Conservation (phyloP, 2,329 filamentous ascomycete species). For the Cercospora berteroae region DNA sequence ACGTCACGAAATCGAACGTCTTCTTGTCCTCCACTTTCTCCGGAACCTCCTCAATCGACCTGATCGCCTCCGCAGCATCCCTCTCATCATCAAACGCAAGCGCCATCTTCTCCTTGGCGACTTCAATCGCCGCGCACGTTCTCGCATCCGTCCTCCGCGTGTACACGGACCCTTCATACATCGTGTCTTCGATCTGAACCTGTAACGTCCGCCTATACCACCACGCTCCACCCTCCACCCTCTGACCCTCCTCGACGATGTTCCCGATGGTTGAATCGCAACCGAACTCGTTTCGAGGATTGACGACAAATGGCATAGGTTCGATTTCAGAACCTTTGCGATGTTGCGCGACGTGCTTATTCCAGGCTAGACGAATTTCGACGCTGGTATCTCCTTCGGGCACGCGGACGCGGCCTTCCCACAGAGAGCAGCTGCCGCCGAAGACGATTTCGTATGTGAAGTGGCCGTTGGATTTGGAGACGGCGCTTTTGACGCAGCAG, state of each 20-base stretch:
- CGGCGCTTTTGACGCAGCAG: not conserved
- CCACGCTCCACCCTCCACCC: not conserved
- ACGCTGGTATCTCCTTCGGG: not conserved
- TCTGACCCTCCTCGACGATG: not conserved
- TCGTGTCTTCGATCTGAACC: not conserved
- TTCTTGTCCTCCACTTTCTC: not conserved
- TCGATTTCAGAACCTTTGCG: not conserved
- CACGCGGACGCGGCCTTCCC: conserved; percentile 33
- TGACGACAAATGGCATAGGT: not conserved
- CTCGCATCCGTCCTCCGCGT: not conserved
- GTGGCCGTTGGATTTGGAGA: not conserved
- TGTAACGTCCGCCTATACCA: conserved; percentile 1
- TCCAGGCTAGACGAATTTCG: conserved; percentile 5
- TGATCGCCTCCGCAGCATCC: not conserved
- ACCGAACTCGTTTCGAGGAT: not conserved
- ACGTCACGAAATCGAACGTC: conserved; percentile 1
- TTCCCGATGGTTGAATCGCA: not conserved
- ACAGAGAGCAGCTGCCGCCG: conserved; percentile 28
- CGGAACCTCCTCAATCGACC: not conserved
- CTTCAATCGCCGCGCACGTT: not conserved
- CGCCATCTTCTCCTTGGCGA: not conserved
- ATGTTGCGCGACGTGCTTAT: not conserved
- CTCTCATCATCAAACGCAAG: not conserved
- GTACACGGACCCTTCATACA: not conserved
- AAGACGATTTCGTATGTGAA: not conserved